Evolutionary conservation across 2,329 filamentous ascomycete species (phyloP).

Genomic region (Fusarium redolens): DNA sequence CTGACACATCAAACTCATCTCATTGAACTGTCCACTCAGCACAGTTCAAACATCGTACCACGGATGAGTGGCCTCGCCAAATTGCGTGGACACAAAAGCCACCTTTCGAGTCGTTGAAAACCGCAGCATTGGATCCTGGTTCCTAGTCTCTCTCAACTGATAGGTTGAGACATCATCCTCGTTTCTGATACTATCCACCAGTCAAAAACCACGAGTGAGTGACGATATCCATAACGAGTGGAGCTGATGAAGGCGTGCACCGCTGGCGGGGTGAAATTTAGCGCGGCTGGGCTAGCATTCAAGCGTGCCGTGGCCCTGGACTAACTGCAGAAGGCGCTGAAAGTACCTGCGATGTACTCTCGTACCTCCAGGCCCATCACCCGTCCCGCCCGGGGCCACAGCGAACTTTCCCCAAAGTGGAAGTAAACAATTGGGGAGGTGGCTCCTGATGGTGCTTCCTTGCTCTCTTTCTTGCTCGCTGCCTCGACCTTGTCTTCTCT

Average conservation of each 20-base stretch:
- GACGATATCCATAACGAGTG: slow-evolving; percentile 5
- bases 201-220: slow-evolving; percentile 36
- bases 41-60: slow-evolving; percentile 12
- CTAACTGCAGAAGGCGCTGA: neutral
- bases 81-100: neutral
- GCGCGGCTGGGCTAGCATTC: slow-evolving; percentile 15
- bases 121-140: slow-evolving; percentile 29
- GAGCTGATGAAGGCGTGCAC: slow-evolving; percentile 8
- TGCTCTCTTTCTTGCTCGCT: slow-evolving; percentile 21
- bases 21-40: neutral
- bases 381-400: slow-evolving; percentile 36
- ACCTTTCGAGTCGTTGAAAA: slow-evolving; percentile 12
- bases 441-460: neutral
- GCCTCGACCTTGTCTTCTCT: slow-evolving; percentile 20
- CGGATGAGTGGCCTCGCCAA: neutral
- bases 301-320: slow-evolving; percentile 27
- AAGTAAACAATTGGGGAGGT: slow-evolving; percentile 41
- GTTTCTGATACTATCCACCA: slow-evolving; percentile 23
- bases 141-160: slow-evolving; percentile 27
- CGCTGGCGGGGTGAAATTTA: slow-evolving; percentile 5
- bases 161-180: slow-evolving; percentile 25
- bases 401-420: slow-evolving; percentile 39
- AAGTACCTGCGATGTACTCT: slow-evolving; percentile 37
- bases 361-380: slow-evolving; percentile 12
- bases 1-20: slow-evolving; percentile 14